Evolutionary conservation across 805 yeast genomes (phyloP).

Genomic region (Candida lessepsii): DNA sequence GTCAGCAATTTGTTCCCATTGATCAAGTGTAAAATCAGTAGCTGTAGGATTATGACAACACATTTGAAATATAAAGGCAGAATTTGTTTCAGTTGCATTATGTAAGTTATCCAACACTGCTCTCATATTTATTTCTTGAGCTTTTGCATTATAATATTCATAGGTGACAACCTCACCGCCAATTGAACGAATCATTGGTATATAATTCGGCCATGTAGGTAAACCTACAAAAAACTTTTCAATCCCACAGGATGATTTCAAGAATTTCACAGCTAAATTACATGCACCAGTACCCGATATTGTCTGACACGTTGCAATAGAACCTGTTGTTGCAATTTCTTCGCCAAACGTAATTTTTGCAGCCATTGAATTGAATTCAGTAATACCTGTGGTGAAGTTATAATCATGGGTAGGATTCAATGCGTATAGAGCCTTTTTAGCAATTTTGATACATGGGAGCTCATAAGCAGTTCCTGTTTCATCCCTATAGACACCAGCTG

Average conservation of each 20-base stretch:
- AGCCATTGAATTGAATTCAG: slow-evolving; percentile 33
- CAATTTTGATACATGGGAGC: slow-evolving; percentile 37
- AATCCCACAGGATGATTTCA: slow-evolving; percentile 20
- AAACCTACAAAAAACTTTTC: slow-evolving; percentile 31
- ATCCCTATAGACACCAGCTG: slow-evolving; percentile 44
- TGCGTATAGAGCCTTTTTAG: slow-evolving; percentile 29
- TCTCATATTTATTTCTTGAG: slow-evolving; percentile 28
- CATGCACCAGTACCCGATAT: slow-evolving; percentile 42
- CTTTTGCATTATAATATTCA: slow-evolving; percentile 28
- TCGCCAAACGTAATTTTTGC: slow-evolving; percentile 35
- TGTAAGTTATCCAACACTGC: slow-evolving; percentile 22
- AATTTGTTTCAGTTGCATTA: slow-evolving; percentile 26
- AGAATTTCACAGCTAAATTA: slow-evolving; percentile 35
- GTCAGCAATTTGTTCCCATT: slow-evolving; percentile 32
- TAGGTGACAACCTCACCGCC: slow-evolving; percentile 28
- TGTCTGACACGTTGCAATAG: slow-evolving; percentile 36
- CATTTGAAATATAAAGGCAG: slow-evolving; percentile 38
- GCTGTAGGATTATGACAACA: slow-evolving; percentile 48
- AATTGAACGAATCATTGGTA: slow-evolving; percentile 30
- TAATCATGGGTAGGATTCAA: slow-evolving; percentile 45
- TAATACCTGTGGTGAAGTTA: slow-evolving; percentile 41
- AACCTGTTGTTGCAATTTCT: slow-evolving; percentile 20
- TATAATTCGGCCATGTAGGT: slow-evolving; percentile 41
- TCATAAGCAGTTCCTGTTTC: slow-evolving; percentile 33
- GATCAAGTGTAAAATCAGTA: slow-evolving; percentile 33